These are phyloP conservation scores for Aspergillus sp. DNA, from an alignment of 2,329 filamentous ascomycete genomes.

Conservation along the genomic window DNA sequence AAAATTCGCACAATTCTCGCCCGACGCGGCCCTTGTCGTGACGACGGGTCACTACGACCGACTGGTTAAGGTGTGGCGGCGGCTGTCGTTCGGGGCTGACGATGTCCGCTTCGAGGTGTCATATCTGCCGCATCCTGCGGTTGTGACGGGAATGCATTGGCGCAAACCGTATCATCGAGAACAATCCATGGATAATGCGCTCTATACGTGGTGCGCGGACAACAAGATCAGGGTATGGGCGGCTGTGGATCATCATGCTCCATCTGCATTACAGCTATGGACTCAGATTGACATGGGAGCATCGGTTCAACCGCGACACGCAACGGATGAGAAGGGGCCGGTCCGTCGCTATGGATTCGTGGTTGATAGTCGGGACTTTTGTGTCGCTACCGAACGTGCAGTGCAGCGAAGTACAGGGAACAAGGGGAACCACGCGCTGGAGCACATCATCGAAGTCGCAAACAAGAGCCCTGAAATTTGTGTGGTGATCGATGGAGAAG, in stretches of 20 bases:
- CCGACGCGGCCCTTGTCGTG: slow-evolving; percentile 83
- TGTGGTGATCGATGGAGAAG: slow-evolving; percentile 77
- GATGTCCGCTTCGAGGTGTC: slow-evolving; percentile 86
- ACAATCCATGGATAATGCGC: slow-evolving; percentile 77
- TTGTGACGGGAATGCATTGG: slow-evolving; percentile 86
- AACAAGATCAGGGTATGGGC: slow-evolving; percentile 81
- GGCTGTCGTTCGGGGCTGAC: slow-evolving; percentile 77
- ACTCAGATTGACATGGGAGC: slow-evolving; percentile 73
- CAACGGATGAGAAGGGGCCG: slow-evolving; percentile 39
- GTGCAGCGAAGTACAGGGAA: slow-evolving; percentile 62
- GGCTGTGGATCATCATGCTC: slow-evolving; percentile 67
- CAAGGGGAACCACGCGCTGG: slow-evolving; percentile 69
- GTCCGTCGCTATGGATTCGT: slow-evolving; percentile 71
- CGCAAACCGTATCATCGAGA: slow-evolving; percentile 73
- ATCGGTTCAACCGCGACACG: slow-evolving; percentile 62
- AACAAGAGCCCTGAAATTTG: slow-evolving; percentile 86
- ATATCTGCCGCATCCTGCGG: slow-evolving; percentile 80
- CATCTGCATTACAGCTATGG: slow-evolving; percentile 76
- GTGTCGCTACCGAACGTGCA: slow-evolving; percentile 71
- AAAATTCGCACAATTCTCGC: slow-evolving; percentile 75
- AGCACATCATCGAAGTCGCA: slow-evolving; percentile 82
- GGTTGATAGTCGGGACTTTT: slow-evolving; percentile 78
- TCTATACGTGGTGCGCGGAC: slow-evolving; percentile 87
- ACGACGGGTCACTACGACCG: slow-evolving; percentile 76
- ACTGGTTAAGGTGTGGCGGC: slow-evolving; percentile 89